These are phyloP conservation scores for Salvia hispanica DNA, from an alignment of 257 asterid genomes.

Conservation along the genomic window DNA sequence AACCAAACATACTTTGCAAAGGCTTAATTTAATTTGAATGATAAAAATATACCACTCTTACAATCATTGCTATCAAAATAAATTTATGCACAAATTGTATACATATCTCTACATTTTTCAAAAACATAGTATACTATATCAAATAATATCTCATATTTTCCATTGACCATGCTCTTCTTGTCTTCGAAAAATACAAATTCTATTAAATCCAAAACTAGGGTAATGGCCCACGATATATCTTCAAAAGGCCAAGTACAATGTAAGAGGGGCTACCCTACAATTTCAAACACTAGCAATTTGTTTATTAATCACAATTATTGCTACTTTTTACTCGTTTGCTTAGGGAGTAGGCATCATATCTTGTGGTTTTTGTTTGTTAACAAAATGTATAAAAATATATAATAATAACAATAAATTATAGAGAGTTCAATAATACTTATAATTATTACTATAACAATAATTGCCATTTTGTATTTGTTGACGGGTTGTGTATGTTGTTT, in stretches of 20 bases:
- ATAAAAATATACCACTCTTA: neutral
- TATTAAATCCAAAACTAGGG: neutral
- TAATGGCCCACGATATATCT: constrained; percentile 25
- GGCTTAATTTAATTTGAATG: neutral
- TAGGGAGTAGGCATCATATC: neutral
- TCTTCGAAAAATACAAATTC: constrained; percentile 2
- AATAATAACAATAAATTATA: no score
- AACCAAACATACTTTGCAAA: neutral
- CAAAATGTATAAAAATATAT: no score
- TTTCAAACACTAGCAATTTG: neutral
- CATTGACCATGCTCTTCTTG: neutral
- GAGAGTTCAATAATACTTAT: no score
- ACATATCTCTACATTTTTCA: neutral
- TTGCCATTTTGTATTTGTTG: no score
- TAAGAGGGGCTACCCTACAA: constrained; percentile 11
- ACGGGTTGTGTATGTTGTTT: no score
- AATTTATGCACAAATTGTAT: neutral
- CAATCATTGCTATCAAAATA: neutral
- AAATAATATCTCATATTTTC: neutral
- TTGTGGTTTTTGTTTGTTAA: no score
- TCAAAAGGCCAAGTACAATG: constrained; percentile 34
- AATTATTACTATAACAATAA: no score
- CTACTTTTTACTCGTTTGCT: neutral
- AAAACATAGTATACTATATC: neutral
- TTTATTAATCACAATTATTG: neutral